Evolutionary conservation across 805 yeast genomes (phyloP).

Genomic region (Candida xyloterini): DNA sequence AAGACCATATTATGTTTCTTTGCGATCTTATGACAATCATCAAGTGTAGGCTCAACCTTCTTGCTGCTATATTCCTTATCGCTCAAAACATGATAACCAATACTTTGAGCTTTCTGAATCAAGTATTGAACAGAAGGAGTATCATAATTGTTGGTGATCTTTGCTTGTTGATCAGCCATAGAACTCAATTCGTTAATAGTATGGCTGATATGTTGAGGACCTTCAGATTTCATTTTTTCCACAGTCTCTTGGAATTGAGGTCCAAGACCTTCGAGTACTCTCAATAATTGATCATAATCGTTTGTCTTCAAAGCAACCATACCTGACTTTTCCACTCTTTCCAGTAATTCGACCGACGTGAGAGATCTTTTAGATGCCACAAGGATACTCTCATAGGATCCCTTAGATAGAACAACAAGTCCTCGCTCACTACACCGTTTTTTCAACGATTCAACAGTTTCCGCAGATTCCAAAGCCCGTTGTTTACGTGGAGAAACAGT

Average conservation of each 20-base stretch:
- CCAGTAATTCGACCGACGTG: constrained; percentile 26
- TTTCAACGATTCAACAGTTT: constrained; percentile 24
- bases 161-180: constrained; percentile 22
- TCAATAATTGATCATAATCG: constrained; percentile 21
- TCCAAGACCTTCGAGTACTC: constrained; percentile 20
- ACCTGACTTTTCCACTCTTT: constrained; percentile 26
- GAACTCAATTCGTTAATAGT: constrained; percentile 30
- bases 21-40: constrained; percentile 7
- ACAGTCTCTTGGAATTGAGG: constrained; percentile 14
- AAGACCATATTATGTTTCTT: constrained; percentile 13
- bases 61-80: constrained; percentile 4
- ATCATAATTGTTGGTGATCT: constrained; percentile 16
- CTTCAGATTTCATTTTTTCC: constrained; percentile 8
- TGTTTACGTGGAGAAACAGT: constrained; percentile 16
- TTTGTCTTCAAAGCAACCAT: constrained; percentile 21
- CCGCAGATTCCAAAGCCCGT: constrained; percentile 17
- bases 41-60: constrained; percentile 6
- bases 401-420: constrained; percentile 25
- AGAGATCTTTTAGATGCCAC: constrained; percentile 29
- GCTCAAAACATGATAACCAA: constrained; percentile 17
- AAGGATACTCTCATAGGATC: constrained; percentile 26
- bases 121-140: constrained; percentile 30
- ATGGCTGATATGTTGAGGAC: constrained; percentile 22
- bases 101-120: constrained; percentile 20
- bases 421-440: constrained; percentile 27